These are phyloP conservation scores for Colletotrichum magnum DNA, from an alignment of 2,329 filamentous ascomycete genomes.

Conservation along the genomic window DNA sequence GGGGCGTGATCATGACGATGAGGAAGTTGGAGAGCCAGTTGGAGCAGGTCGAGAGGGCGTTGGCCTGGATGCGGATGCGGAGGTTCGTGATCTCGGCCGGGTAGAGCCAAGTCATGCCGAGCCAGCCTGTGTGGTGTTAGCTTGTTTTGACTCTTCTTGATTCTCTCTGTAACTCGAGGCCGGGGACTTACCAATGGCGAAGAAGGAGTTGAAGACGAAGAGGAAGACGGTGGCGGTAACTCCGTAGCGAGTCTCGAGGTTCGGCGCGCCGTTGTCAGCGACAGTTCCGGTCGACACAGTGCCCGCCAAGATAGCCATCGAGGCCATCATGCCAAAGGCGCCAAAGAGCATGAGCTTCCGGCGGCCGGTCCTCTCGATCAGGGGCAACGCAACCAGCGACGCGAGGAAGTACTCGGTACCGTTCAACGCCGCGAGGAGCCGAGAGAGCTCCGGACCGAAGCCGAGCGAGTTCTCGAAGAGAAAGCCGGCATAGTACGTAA, in stretches of 20 bases:
- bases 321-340: conserved; percentile 71
- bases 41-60: conserved; percentile 73
- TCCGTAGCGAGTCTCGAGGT: conserved; percentile 46
- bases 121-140: conserved; percentile 56
- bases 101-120: conserved; percentile 74
- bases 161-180: no score
- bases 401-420: conserved; percentile 60
- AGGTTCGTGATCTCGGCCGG: conserved; percentile 73
- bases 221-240: conserved; percentile 62
- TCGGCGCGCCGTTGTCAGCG: conserved; percentile 45
- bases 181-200: conserved; percentile 58
- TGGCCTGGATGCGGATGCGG: conserved; percentile 72
- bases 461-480: conserved; percentile 59
- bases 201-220: conserved; percentile 75
- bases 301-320: conserved; percentile 69
- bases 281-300: conserved; percentile 49
- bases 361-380: conserved; percentile 68
- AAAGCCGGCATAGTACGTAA: conserved; percentile 42
- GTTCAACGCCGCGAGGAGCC: conserved; percentile 69
- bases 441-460: conserved; percentile 60
- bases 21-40: conserved; percentile 76
- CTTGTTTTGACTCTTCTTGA: no score
- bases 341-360: conserved; percentile 75
- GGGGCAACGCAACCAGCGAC: conserved; percentile 54
- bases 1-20: conserved; percentile 76